These are phyloP conservation scores for Lolium multiflorum DNA, from an alignment of 176 grass and related monocot genomes.

Conservation along the genomic window DNA sequence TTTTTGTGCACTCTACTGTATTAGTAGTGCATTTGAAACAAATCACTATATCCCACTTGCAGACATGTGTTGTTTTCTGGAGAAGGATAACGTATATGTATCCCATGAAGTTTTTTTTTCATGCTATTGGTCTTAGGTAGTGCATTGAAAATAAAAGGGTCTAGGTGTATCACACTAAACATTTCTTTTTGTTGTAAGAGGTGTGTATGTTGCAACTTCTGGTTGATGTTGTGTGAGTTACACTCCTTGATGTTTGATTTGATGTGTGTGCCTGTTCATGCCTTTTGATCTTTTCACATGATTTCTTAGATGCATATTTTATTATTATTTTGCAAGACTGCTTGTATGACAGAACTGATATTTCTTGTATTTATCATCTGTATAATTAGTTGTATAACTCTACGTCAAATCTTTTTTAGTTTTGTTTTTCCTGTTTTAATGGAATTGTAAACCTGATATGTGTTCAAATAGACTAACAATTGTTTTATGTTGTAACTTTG, in stretches of 20 bases:
- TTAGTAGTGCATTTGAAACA: neutral
- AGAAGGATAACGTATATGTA: neutral
- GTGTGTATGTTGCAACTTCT: neutral
- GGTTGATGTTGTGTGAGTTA: constrained; percentile 2
- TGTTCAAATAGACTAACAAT: constrained; percentile 7
- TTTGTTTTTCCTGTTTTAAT: neutral
- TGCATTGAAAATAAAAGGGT: neutral
- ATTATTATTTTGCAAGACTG: neutral
- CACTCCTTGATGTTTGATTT: constrained; percentile 8
- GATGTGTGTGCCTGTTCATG: neutral
- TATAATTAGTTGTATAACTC: neutral
- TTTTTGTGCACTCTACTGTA: neutral
- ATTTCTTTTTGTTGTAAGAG: neutral
- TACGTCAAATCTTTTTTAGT: neutral
- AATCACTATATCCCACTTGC: neutral
- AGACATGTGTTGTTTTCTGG: neutral
- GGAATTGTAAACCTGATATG: constrained; percentile 5
- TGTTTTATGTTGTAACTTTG: constrained; percentile 23
- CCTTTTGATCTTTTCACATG: neutral
- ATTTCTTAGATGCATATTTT: neutral
- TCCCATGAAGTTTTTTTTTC: neutral
- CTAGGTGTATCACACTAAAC: neutral
- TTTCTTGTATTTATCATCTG: neutral
- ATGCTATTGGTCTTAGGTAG: neutral
- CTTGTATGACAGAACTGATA: neutral